Evolutionary conservation across 179 eudicot genomes (phyloP).

Genomic region (Vitellaria paradoxa): DNA sequence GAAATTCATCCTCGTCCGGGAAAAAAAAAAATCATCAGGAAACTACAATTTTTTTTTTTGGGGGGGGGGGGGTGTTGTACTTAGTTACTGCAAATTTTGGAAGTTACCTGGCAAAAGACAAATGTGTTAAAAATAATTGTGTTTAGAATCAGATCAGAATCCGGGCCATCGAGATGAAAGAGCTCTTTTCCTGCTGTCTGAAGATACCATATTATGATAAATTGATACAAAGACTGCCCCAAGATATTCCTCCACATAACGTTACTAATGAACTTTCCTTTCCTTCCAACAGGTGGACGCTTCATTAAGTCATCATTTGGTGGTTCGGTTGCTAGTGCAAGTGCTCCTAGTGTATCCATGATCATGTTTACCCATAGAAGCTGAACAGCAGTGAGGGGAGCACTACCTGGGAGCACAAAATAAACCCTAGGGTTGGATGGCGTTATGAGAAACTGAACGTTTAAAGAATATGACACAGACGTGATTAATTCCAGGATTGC

Average conservation of each 20-base stretch:
- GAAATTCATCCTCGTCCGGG: too few species aligned
- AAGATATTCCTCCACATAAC: conserved; percentile 74
- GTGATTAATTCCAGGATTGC: conserved; percentile 1
- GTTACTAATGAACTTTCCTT: conserved; percentile 59
- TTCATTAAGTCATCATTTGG: conserved; percentile 60
- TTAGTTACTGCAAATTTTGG: neutral
- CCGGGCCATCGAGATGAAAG: conserved; percentile 45
- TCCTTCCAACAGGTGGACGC: conserved; percentile 59
- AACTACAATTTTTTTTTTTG: neutral
- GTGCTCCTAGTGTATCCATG: conserved; percentile 62
- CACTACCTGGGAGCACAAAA: conserved; percentile 28
- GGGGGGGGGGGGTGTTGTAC: too few species aligned
- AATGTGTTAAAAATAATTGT: conserved; percentile 72
- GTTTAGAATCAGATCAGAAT: conserved; percentile 53
- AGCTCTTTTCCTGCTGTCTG: conserved; percentile 44
- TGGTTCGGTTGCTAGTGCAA: conserved; percentile 64
- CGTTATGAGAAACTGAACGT: neutral
- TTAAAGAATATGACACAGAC: neutral
- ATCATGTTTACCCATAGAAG: conserved; percentile 65
- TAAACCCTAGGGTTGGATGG: neutral
- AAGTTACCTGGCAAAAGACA: conserved; percentile 65
- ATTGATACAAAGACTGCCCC: conserved; percentile 60
- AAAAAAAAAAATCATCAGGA: neutral
- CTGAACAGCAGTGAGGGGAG: conserved; percentile 56
- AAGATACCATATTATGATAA: conserved; percentile 57